phyloP scores from a whole-genome alignment of 2,329 filamentous ascomycete species.

The Thielaviopsis populi region DNA sequence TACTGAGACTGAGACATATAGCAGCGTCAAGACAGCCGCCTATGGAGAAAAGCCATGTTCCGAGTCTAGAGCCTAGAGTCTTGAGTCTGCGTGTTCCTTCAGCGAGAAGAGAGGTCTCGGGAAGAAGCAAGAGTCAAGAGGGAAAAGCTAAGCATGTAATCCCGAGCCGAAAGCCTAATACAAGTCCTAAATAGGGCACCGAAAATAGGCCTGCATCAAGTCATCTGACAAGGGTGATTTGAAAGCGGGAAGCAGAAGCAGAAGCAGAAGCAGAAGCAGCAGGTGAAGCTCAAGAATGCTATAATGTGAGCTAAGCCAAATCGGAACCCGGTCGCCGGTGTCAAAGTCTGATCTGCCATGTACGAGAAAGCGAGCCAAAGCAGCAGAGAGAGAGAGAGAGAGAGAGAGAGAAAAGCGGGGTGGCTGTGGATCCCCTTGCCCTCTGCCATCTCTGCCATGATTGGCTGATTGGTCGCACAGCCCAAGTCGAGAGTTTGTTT shows the following conservation, averaged over 20 bases:
- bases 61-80: not conserved
- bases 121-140: too few species aligned
- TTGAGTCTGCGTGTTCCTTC: not conserved
- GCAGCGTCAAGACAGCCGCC: not conserved
- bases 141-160: too few species aligned
- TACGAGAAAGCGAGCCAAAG: not conserved
- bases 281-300: not conserved
- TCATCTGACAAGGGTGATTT: not conserved
- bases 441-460: not conserved
- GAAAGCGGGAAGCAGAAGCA: not conserved
- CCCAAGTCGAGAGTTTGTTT: not conserved
- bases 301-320: not conserved
- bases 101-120: too few species aligned
- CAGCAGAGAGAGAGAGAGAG: not conserved
- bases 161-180: not conserved
- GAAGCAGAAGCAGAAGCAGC: not conserved
- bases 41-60: not conserved
- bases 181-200: not conserved
- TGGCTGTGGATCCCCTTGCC: not conserved
- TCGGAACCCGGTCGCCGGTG: not conserved
- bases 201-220: not conserved
- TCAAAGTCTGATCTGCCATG: not conserved
- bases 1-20: not conserved
- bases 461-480: conserved; percentile 1
- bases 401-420: not conserved